Evolutionary conservation across 257 asterid species (phyloP), one percentile per base, ranked within the genome.

Genomic region (Marsdenia floribunda): DNA sequence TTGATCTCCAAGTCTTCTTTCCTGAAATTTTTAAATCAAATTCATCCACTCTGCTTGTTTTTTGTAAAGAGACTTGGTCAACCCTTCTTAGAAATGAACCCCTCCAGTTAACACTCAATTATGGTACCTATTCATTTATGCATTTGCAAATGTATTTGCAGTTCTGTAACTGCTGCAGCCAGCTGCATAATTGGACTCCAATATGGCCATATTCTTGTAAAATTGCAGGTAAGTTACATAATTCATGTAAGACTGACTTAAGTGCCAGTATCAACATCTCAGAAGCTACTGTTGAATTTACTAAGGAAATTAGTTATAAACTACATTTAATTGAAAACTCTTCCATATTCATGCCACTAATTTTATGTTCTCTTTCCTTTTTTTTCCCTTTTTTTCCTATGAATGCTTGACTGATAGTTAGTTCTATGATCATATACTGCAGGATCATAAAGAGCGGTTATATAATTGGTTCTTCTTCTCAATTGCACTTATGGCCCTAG

Each of bases 101-200:
- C 9, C 49, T 5, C 24, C 15, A 0, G 13, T 65, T 2, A 7
- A 18, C 46, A 18, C 59, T 15, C 10, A 46, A 22, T 24, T 49
- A 13, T 22, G 16, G 58, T 5, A 71, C 15, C 44, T 33, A 24
- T 11, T 71, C 5, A 64, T 46, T 75, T 12, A 75, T 19, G 1
- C 35, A 24, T 50, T 33, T 69, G 68, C 68, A 68, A 53, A 33
- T 83, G 68, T 78, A 42, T 21, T 54, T 65, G 75, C 90, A 93
- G 98, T 73, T 93, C 98, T 50, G 79, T 91, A 65, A 88, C 95
- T 4, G 91, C 98, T 77, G 86, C 95, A 60, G 93, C 83, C 55
- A 81, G 88, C 75, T 89, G 93, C 88, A 82, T 93, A 40, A 82
- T 93, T 2, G 98, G 98, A 54, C 97, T 93, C 75, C 98, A 91